A percentile compares a stretch with the other conserved stretches of the same genome.
phyloP scores from a whole-genome alignment of 2,329 filamentous ascomycete genomes.

The Hymenotorrendiella dingleyae region DNA sequence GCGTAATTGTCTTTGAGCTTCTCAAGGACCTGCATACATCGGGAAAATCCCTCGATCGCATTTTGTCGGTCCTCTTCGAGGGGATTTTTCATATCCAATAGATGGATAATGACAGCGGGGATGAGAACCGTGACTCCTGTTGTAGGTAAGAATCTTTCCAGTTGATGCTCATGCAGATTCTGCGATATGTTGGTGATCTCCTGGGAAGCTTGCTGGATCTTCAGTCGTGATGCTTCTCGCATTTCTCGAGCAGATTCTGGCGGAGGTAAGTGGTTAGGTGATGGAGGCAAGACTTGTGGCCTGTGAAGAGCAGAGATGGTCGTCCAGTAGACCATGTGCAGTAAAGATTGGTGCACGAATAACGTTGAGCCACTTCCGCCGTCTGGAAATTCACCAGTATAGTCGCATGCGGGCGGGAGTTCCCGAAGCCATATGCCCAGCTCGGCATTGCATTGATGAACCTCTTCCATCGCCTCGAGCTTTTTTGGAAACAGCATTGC shows the following conservation, averaged over 20 bases:
- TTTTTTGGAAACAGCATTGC: constrained; percentile 94
- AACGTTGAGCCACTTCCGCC: constrained; percentile 52
- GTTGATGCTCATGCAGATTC: constrained; percentile 63
- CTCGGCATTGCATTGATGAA: constrained; percentile 72
- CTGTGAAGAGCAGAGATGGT: constrained; percentile 86
- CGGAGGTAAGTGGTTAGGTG: constrained; percentile 40
- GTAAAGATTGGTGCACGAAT: constrained; percentile 70
- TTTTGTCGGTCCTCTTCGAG: constrained; percentile 64
- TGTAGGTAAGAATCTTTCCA: constrained; percentile 78
- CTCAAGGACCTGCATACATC: constrained; percentile 89
- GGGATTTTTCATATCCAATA: constrained; percentile 85
- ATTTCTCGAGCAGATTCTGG: constrained; percentile 56
- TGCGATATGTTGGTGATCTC: constrained; percentile 82
- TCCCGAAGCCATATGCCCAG: constrained; percentile 71
- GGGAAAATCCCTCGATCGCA: constrained; percentile 75
- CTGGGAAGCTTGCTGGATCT: constrained; percentile 76
- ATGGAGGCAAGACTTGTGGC: constrained; percentile 79
- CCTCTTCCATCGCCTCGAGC: constrained; percentile 70
- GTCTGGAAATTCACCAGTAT: constrained; percentile 52
- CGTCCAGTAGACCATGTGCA: constrained; percentile 92
- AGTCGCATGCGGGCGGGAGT: constrained; percentile 66
- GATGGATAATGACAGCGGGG: constrained; percentile 88
- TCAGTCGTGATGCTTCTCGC: constrained; percentile 75
- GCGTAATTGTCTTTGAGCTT: constrained; percentile 84
- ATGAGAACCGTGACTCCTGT: constrained; percentile 87